phyloP scores from a whole-genome alignment of 140 eudicot genomes.

The Bidens hawaiensis region DNA sequence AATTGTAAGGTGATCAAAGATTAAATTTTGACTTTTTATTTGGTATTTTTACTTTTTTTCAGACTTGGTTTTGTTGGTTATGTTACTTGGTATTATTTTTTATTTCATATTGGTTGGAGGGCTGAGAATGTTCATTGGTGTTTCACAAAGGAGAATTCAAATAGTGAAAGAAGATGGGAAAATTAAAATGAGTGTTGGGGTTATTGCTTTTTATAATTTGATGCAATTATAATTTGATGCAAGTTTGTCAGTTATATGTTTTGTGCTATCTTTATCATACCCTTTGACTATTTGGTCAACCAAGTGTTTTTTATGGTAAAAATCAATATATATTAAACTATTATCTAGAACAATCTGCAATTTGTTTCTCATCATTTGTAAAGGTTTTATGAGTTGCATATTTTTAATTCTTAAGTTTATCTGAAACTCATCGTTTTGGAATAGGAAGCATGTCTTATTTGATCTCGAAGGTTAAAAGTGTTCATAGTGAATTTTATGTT shows the following conservation, averaged over 20 bases:
- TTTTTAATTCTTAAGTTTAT: neutral
- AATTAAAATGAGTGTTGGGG: too few relatives aligned
- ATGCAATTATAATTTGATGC: constrained; percentile 72
- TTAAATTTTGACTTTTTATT: neutral
- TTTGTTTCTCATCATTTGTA: neutral
- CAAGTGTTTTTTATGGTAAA: neutral
- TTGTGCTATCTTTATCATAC: neutral
- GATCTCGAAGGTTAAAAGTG: too few relatives aligned
- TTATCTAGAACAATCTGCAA: neutral
- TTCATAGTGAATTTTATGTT: neutral
- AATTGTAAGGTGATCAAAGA: neutral
- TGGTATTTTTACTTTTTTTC: constrained; percentile 2
- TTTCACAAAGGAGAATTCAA: too few relatives aligned
- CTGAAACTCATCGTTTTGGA: neutral
- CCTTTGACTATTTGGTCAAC: too few relatives aligned
- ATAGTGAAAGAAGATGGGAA: too few relatives aligned
- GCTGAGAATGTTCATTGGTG: too few relatives aligned
- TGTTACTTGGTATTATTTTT: too few relatives aligned
- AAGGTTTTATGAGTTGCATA: too few relatives aligned
- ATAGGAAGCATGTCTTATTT: neutral
- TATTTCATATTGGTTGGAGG: too few relatives aligned
- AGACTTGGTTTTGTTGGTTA: too few relatives aligned
- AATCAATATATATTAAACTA: neutral
- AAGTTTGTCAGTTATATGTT: constrained; percentile 63
- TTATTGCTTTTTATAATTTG: too few relatives aligned